Evolutionary conservation across 2,329 filamentous ascomycete species (phyloP), one percentile per base, ranked within the genome.

Genomic region (Fusarium mundagurra): DNA sequence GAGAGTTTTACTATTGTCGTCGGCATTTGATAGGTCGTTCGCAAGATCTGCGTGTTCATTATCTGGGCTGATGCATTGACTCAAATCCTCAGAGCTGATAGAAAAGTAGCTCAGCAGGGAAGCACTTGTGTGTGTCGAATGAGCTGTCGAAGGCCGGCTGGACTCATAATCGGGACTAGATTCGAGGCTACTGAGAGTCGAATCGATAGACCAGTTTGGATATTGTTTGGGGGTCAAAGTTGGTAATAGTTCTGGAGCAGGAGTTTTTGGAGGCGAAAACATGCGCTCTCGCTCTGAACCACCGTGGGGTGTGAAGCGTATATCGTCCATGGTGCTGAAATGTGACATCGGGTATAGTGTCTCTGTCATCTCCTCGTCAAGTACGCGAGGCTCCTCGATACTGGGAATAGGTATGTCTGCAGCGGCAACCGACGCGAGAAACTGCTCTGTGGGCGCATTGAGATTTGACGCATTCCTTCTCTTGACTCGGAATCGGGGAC

Each of bases 401-500:
- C 90, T 92, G 20, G 90, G 90, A 59, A 92, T 87, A 31, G 90
- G 89, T 8, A 91, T 84, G 78, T 92, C 90, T 69, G 89, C 90
- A 24, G 90, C 89, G 50, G 89, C 90, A 65, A 92, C 90, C 8
- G 90, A 92, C 6, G 89, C 90, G n/a, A 92, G 86, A 77, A 92
- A 92, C 58, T 92, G 89, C 77, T 91, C 86, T 3, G 90, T 92
- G 5, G 90, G 89, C 43, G 89, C 89, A 67, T 85, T 81, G 17
- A 89, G 83, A 64, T 86, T 85, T 48, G 88, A 86, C 43, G 85
- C 85, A 76, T 86, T 85, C 75, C 89, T 88, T 76, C 87, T 86
- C 81, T 89, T 89, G 68, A 91, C 80, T 72, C 85, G 86, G 75
- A 91, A 84, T 61, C 87, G 87, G 69, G 86, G 88, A 76, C 87